Evolutionary conservation across 371 early-diverging fungal genomes (phyloP).

Genomic region (Apophysomyces sp.): DNA sequence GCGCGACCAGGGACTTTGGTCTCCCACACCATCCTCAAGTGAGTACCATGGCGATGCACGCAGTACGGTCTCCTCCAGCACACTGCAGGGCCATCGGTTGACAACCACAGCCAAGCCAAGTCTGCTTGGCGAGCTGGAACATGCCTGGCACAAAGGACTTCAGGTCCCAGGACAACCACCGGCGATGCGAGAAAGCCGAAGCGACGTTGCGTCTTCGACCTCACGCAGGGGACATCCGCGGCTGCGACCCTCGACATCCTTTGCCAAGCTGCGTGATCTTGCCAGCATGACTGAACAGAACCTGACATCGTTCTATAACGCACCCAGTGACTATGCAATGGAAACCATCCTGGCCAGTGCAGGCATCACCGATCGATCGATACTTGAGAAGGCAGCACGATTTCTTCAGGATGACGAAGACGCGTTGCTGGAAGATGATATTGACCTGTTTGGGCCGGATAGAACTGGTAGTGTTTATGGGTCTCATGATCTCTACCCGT

Average conservation of each 20-base stretch:
- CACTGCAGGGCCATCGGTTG: not conserved
- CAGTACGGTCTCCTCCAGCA: not conserved
- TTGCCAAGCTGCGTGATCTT: slow-evolving; percentile 5
- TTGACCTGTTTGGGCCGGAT: slow-evolving; percentile 18
- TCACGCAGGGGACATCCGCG: slow-evolving; percentile 2
- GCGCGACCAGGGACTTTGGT: slow-evolving; percentile 16
- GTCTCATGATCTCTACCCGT: slow-evolving; percentile 20
- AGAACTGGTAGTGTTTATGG: slow-evolving; percentile 6
- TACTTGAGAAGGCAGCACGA: slow-evolving; percentile 21
- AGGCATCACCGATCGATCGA: slow-evolving; percentile 20
- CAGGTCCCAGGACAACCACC: not conserved
- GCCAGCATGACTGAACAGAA: slow-evolving; percentile 30
- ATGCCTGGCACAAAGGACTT: slow-evolving; percentile 16
- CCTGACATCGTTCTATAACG: slow-evolving; percentile 29
- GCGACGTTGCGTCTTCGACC: not conserved
- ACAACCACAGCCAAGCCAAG: slow-evolving; percentile 10
- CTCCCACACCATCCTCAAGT: slow-evolving; percentile 3
- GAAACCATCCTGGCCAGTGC: slow-evolving; percentile 21
- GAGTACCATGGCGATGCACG: slow-evolving; percentile 12
- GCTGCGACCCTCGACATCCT: not conserved
- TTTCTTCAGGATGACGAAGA: slow-evolving; percentile 7
- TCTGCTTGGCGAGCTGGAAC: slow-evolving; percentile 16
- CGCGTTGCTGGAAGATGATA: not conserved
- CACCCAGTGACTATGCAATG: slow-evolving; percentile 31
- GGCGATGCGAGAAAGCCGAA: not conserved